Percentiles rank a stretch among this genome's conserved stretches.
Conservation (phyloP, 2,329 filamentous ascomycete genomes). For the Ilyonectria robusta region DNA sequence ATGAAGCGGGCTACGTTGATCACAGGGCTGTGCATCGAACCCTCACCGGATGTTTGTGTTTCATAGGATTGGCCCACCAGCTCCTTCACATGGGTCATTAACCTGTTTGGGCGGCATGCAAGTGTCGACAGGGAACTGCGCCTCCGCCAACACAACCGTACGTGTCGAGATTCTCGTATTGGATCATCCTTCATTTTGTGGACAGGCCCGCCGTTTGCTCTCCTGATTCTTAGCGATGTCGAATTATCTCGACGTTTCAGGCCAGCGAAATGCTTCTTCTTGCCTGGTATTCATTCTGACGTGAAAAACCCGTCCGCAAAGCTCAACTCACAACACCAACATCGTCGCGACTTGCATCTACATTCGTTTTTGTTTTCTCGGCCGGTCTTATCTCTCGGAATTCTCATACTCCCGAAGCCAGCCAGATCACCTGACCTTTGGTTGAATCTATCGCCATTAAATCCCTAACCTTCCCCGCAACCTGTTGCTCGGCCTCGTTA, state of each 20-base stretch:
- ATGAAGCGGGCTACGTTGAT: background rate
- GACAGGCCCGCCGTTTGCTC: background rate
- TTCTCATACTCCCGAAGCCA: background rate
- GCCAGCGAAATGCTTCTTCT: background rate
- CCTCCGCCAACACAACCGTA: background rate
- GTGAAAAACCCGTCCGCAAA: background rate
- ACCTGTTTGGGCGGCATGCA: background rate
- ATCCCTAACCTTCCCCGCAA: background rate
- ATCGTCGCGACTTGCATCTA: background rate
- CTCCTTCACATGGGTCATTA: background rate
- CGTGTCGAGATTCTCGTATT: background rate
- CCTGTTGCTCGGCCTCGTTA: background rate
- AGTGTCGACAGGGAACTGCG: background rate
- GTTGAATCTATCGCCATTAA: background rate
- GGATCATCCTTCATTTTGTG: background rate
- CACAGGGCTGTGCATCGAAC: background rate
- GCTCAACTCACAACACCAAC: background rate
- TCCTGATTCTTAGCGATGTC: background rate
- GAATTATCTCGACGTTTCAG: background rate
- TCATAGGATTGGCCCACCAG: background rate
- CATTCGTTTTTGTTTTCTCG: background rate
- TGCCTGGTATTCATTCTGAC: background rate
- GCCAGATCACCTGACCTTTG: background rate
- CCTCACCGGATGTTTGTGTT: background rate
- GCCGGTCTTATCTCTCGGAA: background rate